Conservation (phyloP, 495 filamentous ascomycete species). For the Xylaria acuta region DNA sequence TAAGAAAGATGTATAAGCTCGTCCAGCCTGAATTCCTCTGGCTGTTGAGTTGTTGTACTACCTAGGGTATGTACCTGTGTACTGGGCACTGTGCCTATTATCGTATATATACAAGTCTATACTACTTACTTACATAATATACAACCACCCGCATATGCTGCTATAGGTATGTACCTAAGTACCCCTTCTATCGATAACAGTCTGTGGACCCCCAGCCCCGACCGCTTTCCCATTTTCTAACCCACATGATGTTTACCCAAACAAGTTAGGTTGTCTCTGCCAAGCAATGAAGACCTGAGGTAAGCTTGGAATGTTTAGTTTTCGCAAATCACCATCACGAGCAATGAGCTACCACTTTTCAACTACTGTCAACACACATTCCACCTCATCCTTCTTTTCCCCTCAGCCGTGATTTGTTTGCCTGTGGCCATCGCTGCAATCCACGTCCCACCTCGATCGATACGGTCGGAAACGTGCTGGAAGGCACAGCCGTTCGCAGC, state of each 20-base stretch:
- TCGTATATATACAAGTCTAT: too few relatives aligned
- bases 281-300: background rate
- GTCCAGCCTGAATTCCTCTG: too few relatives aligned
- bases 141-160: too few relatives aligned
- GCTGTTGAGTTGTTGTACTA: too few relatives aligned
- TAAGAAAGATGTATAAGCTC: too few relatives aligned
- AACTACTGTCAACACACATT: background rate
- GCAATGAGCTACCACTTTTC: background rate
- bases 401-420: background rate
- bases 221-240: background rate
- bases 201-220: background rate
- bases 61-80: too few relatives aligned
- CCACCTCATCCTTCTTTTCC: background rate
- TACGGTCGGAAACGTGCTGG: background rate
- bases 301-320: constrained; percentile 7
- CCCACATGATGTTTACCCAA: background rate
- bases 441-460: background rate
- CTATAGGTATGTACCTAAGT: too few relatives aligned
- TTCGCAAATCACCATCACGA: background rate
- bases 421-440: background rate
- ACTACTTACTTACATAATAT: too few relatives aligned
- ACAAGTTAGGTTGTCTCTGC: background rate
- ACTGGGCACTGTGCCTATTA: too few relatives aligned
- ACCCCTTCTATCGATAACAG: background rate
- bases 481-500: background rate